These are phyloP conservation scores for Raffaelea deltoideospora DNA, from an alignment of 2,329 filamentous ascomycete genomes.

Conservation along the genomic window DNA sequence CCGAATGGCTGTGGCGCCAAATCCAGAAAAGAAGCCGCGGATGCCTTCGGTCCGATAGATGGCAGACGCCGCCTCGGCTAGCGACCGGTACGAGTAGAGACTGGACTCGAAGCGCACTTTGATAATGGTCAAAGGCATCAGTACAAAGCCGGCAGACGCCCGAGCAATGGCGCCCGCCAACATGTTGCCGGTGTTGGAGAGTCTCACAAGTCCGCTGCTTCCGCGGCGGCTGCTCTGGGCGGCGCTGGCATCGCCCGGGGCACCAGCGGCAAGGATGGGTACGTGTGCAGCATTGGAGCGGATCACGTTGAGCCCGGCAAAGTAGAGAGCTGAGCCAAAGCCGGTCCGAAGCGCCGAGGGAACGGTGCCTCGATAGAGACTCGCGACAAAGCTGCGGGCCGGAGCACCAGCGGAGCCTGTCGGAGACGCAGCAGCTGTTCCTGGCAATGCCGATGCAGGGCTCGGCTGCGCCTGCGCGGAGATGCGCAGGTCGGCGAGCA, in stretches of 20 bases:
- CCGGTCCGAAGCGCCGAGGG: constrained; percentile 90
- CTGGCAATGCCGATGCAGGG: too few species aligned
- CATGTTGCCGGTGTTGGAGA: constrained; percentile 75
- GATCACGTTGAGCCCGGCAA: constrained; percentile 71
- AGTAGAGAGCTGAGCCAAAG: constrained; percentile 86
- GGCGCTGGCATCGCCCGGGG: constrained; percentile 6
- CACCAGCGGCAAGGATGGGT: constrained; percentile 17
- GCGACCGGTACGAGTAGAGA: constrained; percentile 67
- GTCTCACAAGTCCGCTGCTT: constrained; percentile 49
- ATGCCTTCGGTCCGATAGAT: constrained; percentile 61
- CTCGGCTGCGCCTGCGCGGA: not conserved
- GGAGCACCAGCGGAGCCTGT: constrained; percentile 2
- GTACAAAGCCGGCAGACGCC: constrained; percentile 71
- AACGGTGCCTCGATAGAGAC: constrained; percentile 83
- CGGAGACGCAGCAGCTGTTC: not conserved
- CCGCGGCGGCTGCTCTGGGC: constrained; percentile 5
- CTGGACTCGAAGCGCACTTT: constrained; percentile 93
- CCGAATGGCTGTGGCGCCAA: constrained; percentile 80
- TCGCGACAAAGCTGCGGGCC: constrained; percentile 23
- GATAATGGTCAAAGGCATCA: constrained; percentile 93
- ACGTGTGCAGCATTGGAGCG: constrained; percentile 48
- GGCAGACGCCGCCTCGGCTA: constrained; percentile 56
- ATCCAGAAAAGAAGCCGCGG: constrained; percentile 81
- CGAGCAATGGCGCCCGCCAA: constrained; percentile 71
- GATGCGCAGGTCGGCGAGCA: constrained; percentile 53